Conservation (phyloP, 768 basidiomycete genomes). For the Lactarius vividus region DNA sequence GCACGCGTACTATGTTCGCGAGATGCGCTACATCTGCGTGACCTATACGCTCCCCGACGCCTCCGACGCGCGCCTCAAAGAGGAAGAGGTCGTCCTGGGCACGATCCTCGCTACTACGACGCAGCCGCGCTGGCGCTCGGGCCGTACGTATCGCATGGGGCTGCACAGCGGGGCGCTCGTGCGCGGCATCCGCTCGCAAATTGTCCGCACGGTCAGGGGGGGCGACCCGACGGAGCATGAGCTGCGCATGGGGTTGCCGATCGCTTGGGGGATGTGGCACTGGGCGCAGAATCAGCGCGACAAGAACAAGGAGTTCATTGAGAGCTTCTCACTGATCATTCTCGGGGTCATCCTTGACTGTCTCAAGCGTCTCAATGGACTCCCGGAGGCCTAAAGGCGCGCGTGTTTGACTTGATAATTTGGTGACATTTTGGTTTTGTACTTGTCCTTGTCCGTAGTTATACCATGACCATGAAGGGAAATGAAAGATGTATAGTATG, state of each 20-base stretch:
- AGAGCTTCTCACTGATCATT: slow-evolving; percentile 69
- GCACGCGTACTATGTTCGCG: slow-evolving; percentile 56
- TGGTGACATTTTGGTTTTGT: too few relatives aligned
- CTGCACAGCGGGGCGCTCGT: slow-evolving; percentile 56
- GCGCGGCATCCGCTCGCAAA: slow-evolving; percentile 44
- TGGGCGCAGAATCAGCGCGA: slow-evolving; percentile 44
- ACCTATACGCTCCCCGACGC: slow-evolving; percentile 63
- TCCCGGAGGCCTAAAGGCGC: not conserved
- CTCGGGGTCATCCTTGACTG: slow-evolving; percentile 36
- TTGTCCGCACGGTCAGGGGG: slow-evolving; percentile 18
- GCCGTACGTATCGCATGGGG: slow-evolving; percentile 61
- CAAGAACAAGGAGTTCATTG: slow-evolving; percentile 31
- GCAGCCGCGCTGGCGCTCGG: slow-evolving; percentile 57
- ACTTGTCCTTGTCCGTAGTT: too few relatives aligned
- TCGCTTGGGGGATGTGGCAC: slow-evolving; percentile 67
- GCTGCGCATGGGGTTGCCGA: slow-evolving; percentile 41
- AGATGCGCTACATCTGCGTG: slow-evolving; percentile 68
- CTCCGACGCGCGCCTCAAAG: slow-evolving; percentile 54
- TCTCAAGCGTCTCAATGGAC: not conserved
- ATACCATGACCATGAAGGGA: too few relatives aligned
- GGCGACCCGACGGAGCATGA: not conserved
- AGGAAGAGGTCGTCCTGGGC: slow-evolving; percentile 76
- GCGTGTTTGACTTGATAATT: not conserved
- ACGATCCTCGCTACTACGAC: slow-evolving; percentile 70
- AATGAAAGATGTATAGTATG: too few relatives aligned